phyloP scores from a whole-genome alignment of 305 asterid genomes.

The Fraxinus greggii region DNA sequence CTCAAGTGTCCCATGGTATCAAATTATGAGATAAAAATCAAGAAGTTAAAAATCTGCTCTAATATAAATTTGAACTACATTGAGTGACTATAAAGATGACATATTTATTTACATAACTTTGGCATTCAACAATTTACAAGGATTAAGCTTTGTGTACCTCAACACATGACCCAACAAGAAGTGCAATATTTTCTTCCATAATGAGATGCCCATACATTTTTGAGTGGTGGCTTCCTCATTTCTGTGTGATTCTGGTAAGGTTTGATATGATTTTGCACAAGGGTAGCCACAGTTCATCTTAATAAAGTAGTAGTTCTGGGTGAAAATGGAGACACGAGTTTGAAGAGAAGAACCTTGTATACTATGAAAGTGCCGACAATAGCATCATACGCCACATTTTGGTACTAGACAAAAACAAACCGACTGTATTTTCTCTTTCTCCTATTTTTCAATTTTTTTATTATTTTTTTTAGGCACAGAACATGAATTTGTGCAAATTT shows the following conservation, averaged over 20 bases:
- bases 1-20: background rate
- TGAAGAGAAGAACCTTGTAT: background rate
- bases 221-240: background rate
- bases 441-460: background rate
- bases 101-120: background rate
- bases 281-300: conserved; percentile 7
- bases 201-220: conserved; percentile 5
- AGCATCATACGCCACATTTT: background rate
- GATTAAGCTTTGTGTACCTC: conserved; percentile 6
- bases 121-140: background rate
- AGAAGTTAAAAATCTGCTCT: background rate
- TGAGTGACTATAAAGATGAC: background rate
- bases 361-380: background rate
- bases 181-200: conserved; percentile 17
- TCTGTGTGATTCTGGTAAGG: background rate
- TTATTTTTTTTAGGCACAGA: too few species aligned
- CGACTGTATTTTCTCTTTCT: background rate
- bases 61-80: background rate
- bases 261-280: conserved; percentile 2
- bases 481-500: too few species aligned
- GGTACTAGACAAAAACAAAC: background rate
- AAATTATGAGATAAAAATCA: background rate
- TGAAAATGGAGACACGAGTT: background rate
- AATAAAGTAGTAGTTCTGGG: background rate
- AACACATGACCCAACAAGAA: conserved; percentile 8